A percentile compares a stretch with the other conserved stretches of the same genome.
phyloP scores from a whole-genome alignment of 352 stramenopile species.

The Phytophthora cactorum region DNA sequence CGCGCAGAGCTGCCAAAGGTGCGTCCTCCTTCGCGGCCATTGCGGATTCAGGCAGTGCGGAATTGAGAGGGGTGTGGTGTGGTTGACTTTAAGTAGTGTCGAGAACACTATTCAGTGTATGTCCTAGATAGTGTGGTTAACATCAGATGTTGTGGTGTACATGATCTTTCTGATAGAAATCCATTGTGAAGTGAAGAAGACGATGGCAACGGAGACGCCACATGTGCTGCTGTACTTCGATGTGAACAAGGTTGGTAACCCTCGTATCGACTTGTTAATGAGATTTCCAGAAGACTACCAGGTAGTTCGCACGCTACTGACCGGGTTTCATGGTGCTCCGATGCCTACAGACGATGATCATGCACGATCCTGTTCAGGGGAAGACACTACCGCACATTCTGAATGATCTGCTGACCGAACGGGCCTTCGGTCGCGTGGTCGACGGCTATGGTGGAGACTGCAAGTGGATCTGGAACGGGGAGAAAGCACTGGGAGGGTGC shows the following conservation, averaged over 20 bases:
- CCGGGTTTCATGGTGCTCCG: not conserved
- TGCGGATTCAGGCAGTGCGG: not conserved
- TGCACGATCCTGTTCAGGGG: slow-evolving; percentile 82
- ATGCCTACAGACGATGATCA: slow-evolving; percentile 70
- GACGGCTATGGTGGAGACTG: slow-evolving; percentile 22
- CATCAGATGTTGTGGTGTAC: not conserved
- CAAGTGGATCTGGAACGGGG: slow-evolving; percentile 58
- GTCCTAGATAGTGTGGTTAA: too few species aligned
- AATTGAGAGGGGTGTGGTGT: not conserved
- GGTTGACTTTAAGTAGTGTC: not conserved
- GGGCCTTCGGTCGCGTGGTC: slow-evolving; percentile 43
- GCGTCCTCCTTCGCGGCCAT: slow-evolving; percentile 16
- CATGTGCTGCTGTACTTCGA: slow-evolving; percentile 83
- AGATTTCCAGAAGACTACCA: not conserved
- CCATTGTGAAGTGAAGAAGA: too few species aligned
- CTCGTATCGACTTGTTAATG: not conserved
- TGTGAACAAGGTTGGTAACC: slow-evolving; percentile 72
- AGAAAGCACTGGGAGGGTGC: slow-evolving; percentile 19
- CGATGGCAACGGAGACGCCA: slow-evolving; percentile 10
- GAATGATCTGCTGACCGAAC: slow-evolving; percentile 79
- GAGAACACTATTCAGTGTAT: not conserved
- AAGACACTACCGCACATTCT: slow-evolving; percentile 77
- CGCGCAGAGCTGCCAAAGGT: slow-evolving; percentile 48
- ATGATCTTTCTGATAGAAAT: not conserved
- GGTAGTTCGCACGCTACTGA: slow-evolving; percentile 1